Conservation (phyloP, 164 flowering plant species). For the Pachysandra terminalis region DNA sequence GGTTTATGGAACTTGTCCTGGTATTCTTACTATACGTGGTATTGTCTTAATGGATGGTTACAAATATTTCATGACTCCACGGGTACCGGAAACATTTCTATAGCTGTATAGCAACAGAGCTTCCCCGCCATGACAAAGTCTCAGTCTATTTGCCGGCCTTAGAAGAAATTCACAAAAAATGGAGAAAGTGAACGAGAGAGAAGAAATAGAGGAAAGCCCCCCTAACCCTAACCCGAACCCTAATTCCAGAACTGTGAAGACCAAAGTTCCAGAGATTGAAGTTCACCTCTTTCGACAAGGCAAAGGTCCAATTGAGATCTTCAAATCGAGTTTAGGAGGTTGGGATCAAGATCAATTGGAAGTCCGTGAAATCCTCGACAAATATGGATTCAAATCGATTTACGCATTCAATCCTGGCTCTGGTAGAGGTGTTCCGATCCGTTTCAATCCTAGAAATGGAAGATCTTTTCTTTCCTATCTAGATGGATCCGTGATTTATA, state of each 20-base stretch:
- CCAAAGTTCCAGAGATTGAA: slow-evolving; percentile 50
- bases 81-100: too few relatives aligned
- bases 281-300: slow-evolving; percentile 41
- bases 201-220: slow-evolving; percentile 17
- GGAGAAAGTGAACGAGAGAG: slow-evolving; percentile 9
- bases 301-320: slow-evolving; percentile 55
- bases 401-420: slow-evolving; percentile 38
- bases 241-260: slow-evolving; percentile 21
- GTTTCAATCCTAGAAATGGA: slow-evolving; percentile 48
- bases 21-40: too few relatives aligned
- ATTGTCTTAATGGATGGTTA: too few relatives aligned
- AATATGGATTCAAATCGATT: slow-evolving; percentile 43
- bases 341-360: slow-evolving; percentile 61
- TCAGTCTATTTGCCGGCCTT: too few relatives aligned
- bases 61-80: too few relatives aligned
- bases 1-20: too few relatives aligned
- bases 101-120: too few relatives aligned
- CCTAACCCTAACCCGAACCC: slow-evolving; percentile 1
- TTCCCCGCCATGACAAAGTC: too few relatives aligned
- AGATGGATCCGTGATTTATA: slow-evolving; percentile 41
- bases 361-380: slow-evolving; percentile 48
- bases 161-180: slow-evolving; percentile 1
- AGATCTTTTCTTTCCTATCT: slow-evolving; percentile 44
- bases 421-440: slow-evolving; percentile 50
- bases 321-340: slow-evolving; percentile 45